These are phyloP conservation scores for Lactifluus volemus DNA, from an alignment of 768 basidiomycete genomes.

Conservation along the genomic window DNA sequence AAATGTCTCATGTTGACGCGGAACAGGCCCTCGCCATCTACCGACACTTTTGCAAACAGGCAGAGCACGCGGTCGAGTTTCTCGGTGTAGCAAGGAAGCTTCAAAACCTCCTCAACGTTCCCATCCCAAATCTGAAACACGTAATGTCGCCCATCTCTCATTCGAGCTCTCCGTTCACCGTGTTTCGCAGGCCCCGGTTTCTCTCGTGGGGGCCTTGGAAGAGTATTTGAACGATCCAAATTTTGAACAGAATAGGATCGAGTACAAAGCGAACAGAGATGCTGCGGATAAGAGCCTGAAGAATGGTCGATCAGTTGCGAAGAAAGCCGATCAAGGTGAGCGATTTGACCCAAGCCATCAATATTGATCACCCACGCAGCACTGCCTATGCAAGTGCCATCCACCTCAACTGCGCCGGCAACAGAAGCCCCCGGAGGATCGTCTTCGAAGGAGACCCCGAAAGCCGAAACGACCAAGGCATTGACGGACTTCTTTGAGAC, in stretches of 20 bases:
- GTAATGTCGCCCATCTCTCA: conserved; percentile 32
- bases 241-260: conserved; percentile 90
- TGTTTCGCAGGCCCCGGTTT: conserved; percentile 72
- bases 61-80: conserved; percentile 88
- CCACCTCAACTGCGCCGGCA: conserved; percentile 21
- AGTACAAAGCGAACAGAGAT: conserved; percentile 80
- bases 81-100: conserved; percentile 88
- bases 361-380: neutral
- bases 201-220: conserved; percentile 85
- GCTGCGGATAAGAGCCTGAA: conserved; percentile 40
- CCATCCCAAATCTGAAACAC: conserved; percentile 91
- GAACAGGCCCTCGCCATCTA: conserved; percentile 78
- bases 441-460: conserved; percentile 23
- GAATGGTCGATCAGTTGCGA: conserved; percentile 16
- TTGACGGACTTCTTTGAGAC: conserved; percentile 81
- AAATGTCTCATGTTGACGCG: conserved; percentile 95
- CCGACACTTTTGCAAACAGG: conserved; percentile 89
- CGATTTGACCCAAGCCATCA: neutral
- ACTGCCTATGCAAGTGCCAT: conserved; percentile 16
- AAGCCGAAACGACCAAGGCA: conserved; percentile 36
- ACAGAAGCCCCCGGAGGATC: conserved; percentile 23
- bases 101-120: conserved; percentile 86
- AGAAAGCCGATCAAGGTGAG: conserved; percentile 28
- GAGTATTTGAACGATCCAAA: conserved; percentile 96
- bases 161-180: neutral